These are phyloP conservation scores for Zoysia matrella DNA, from an alignment of 202 grass and related monocot species.

Conservation along the genomic window DNA sequence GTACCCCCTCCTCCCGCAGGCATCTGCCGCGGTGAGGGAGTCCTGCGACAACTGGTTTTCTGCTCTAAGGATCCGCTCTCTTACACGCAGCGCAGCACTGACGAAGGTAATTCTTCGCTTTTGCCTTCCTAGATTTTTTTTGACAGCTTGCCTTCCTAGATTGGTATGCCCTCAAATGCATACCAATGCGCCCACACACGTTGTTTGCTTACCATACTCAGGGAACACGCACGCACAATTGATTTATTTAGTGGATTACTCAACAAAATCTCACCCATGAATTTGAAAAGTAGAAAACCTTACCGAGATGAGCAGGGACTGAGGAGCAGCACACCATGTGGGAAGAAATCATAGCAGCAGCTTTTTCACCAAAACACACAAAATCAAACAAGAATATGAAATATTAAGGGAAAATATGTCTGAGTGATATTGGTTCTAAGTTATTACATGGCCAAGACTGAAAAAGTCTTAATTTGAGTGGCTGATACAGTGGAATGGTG, in stretches of 20 bases:
- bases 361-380: neutral
- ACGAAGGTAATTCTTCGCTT: neutral
- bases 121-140: neutral
- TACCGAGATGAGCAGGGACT: neutral
- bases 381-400: neutral
- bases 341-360: neutral
- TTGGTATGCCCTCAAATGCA: neutral
- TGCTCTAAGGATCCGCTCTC: neutral
- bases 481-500: neutral
- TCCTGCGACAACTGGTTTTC: neutral
- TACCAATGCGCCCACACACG: neutral
- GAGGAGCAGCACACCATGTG: neutral
- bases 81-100: neutral
- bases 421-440: neutral
- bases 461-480: neutral
- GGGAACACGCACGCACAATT: neutral
- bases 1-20: neutral
- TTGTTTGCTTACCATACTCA: no score
- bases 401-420: neutral
- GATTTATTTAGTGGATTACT: neutral
- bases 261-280: neutral
- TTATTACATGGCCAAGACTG: neutral
- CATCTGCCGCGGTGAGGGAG: no score
- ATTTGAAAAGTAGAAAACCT: neutral
- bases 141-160: no score